Evolutionary conservation across 2,329 filamentous ascomycete species (phyloP).

Genomic region (Aspergillus brunneoviolaceus): DNA sequence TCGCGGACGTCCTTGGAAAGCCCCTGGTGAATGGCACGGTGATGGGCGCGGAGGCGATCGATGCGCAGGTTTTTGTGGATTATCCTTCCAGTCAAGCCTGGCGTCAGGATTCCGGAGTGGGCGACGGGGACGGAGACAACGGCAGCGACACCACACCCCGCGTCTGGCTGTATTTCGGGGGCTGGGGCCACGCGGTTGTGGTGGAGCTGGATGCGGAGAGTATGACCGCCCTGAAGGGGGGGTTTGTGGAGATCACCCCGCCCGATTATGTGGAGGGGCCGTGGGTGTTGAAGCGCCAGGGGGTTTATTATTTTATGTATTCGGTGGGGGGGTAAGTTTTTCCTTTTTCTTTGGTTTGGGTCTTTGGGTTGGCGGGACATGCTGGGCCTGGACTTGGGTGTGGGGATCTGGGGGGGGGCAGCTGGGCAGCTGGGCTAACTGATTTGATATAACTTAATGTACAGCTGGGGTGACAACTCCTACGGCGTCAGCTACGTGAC

Average conservation of each 20-base stretch:
- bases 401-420: too few species aligned
- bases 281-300: constrained; percentile 46
- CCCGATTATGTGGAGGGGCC: constrained; percentile 47
- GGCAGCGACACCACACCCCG: constrained; percentile 13
- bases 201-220: constrained; percentile 43
- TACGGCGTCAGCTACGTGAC: constrained; percentile 50
- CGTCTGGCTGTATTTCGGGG: constrained; percentile 48
- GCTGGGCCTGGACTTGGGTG: too few species aligned
- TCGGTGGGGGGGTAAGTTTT: constrained; percentile 40
- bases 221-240: constrained; percentile 48
- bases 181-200: constrained; percentile 45
- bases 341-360: not conserved
- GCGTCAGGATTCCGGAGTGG: too few species aligned
- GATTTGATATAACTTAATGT: not conserved
- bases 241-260: constrained; percentile 50
- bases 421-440: constrained; percentile 3
- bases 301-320: constrained; percentile 49
- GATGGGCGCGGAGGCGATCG: constrained; percentile 51
- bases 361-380: too few species aligned
- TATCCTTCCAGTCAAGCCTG: too few species aligned
- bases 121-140: constrained; percentile 34
- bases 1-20: constrained; percentile 43
- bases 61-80: constrained; percentile 48
- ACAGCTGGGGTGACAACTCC: constrained; percentile 47
- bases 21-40: constrained; percentile 47